phyloP scores from a whole-genome alignment of 352 stramenopile genomes.

The Halophytophthora batemanensis region DNA sequence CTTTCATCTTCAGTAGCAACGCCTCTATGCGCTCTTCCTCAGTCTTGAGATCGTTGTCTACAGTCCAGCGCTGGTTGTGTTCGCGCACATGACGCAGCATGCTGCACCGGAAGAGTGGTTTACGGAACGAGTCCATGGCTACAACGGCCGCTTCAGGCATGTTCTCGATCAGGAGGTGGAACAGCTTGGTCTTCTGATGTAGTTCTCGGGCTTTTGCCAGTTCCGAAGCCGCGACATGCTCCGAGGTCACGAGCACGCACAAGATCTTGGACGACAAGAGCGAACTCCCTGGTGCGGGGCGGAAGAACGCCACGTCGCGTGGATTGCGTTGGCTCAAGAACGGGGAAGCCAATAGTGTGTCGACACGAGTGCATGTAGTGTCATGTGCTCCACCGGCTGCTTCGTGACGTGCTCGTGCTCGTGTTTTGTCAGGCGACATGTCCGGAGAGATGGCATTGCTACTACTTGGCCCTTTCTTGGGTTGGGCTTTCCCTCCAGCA shows the following conservation, averaged over 20 bases:
- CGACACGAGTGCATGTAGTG: constrained; percentile 36
- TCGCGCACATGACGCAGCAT: constrained; percentile 46
- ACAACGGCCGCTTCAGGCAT: constrained; percentile 51
- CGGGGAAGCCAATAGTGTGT: constrained; percentile 44
- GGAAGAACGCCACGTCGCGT: constrained; percentile 73
- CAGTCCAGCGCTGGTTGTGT: constrained; percentile 63
- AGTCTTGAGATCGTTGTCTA: constrained; percentile 44
- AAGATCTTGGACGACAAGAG: constrained; percentile 60
- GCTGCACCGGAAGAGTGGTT: constrained; percentile 66
- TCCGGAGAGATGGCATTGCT: constrained; percentile 20
- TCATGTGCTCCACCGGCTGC: constrained; percentile 14
- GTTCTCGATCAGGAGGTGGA: constrained; percentile 76
- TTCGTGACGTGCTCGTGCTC: constrained; percentile 14
- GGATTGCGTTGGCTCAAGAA: constrained; percentile 50
- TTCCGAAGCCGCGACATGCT: constrained; percentile 53
- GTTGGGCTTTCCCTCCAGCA: constrained; percentile 11
- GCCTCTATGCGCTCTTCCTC: constrained; percentile 39
- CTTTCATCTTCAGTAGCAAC: constrained; percentile 59
- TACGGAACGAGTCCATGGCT: constrained; percentile 72
- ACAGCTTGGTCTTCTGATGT: constrained; percentile 61
- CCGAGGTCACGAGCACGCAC: constrained; percentile 54
- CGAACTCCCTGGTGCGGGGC: constrained; percentile 52
- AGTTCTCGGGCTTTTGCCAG: constrained; percentile 45
- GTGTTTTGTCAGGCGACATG: constrained; percentile 3
- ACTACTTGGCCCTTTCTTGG: constrained; percentile 11